Conservation (phyloP, 2,329 filamentous ascomycete genomes). For the Macroventuria anomochaeta region DNA sequence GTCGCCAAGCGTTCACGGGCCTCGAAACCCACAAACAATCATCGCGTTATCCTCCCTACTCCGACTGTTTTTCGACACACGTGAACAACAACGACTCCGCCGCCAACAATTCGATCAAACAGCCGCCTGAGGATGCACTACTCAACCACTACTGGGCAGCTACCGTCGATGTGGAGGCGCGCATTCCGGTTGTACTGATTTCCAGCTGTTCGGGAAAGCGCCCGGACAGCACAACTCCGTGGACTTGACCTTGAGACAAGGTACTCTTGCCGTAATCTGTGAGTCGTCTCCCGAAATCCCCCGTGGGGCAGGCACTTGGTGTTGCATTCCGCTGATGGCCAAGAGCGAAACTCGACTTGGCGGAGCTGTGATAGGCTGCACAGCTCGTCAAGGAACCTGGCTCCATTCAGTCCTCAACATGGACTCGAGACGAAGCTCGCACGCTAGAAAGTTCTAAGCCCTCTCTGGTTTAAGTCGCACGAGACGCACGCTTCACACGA, state of each 20-base stretch:
- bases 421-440: conserved; percentile 26
- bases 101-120: neutral
- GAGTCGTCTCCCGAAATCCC: conserved; percentile 17
- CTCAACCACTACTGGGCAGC: neutral
- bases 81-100: conserved; percentile 1
- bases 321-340: conserved; percentile 18
- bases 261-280: conserved; percentile 2
- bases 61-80: conserved; percentile 13
- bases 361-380: conserved; percentile 20
- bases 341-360: conserved; percentile 28
- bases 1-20: conserved; percentile 2
- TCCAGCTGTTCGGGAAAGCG: conserved; percentile 5
- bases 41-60: neutral
- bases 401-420: conserved; percentile 7
- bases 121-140: conserved; percentile 2
- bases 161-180: conserved; percentile 4
- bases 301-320: conserved; percentile 19
- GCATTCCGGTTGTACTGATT: neutral
- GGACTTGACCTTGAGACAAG: conserved; percentile 5
- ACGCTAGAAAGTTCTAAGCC: conserved; percentile 18
- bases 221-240: conserved; percentile 10
- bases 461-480: conserved; percentile 5
- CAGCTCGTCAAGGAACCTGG: conserved; percentile 8
- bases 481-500: conserved; percentile 10
- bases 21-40: neutral